Evolutionary conservation across 176 grass and related monocot genomes (phyloP), one percentile per base, ranked within the genome.

Genomic region (Rhipidocladum racemiflorum): DNA sequence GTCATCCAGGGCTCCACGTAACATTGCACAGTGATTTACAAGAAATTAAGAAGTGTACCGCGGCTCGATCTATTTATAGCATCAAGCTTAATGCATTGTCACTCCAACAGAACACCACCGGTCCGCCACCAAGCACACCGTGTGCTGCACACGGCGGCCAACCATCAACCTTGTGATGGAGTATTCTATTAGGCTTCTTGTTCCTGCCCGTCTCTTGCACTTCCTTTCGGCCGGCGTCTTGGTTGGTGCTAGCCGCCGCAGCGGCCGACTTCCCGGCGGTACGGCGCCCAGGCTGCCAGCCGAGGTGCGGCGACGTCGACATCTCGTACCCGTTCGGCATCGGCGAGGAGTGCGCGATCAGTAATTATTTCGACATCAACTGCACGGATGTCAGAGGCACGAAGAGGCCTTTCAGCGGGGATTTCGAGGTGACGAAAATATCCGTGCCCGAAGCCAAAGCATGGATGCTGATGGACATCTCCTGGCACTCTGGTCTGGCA

Each of bases 271-370:
- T 20, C 14, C 30, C 2, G 17, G 36, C 36, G 36, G 36, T 38
- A 17, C 32, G 17, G n/a, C n/a, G n/a, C 9, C 14, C 16, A 0
- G 17, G 9, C 36, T 67, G n/a, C n/a, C n/a, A n/a, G n/a, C n/a
- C n/a, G n/a, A n/a, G n/a, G n/a, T n/a, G n/a, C n/a, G n/a, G n/a
- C 34, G 74, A 0, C 55, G 74, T 76, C 23, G 14, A 76, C 55
- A 61, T 76, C 54, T 54, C 74, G 0, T 76, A 61, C 54, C 74
- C 74, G 7, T 76, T 76, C 14, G 74, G 74, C 54, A 7, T 76
- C 53, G 13, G n/a, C 51, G 21, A 20, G 2, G 51, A 54, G 36
- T 76, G 74, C 74, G 36, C 74, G 35, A 44, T 76, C 36, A 1
- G 44, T 54, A 2, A 0, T 7, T 0, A 21, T n/a, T 7, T 68